Evolutionary conservation across 371 early-diverging fungal species (phyloP).

Genomic region (Syncephalastrum monosporum): DNA sequence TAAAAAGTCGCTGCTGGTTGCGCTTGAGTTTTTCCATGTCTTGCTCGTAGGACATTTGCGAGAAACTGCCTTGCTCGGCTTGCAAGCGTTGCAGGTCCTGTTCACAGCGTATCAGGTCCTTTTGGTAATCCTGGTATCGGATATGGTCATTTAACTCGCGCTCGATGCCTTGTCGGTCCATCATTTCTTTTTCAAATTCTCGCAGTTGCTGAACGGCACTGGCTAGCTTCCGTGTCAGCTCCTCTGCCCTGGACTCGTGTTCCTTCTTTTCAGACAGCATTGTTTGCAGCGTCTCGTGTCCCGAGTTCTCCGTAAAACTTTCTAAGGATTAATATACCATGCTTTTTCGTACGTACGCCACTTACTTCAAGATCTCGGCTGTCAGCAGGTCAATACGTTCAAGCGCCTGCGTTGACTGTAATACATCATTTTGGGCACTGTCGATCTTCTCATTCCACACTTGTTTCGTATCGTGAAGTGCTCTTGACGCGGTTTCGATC

Average conservation of each 20-base stretch:
- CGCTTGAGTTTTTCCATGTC: slow-evolving; percentile 36
- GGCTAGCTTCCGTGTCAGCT: slow-evolving; percentile 10
- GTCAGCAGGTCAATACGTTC: slow-evolving; percentile 42
- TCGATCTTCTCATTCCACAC: slow-evolving; percentile 28
- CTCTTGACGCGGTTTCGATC: slow-evolving; percentile 27
- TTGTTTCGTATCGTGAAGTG: slow-evolving; percentile 22
- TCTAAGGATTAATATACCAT: neutral
- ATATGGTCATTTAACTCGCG: slow-evolving; percentile 71
- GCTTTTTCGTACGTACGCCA: neutral
- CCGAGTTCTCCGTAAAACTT: slow-evolving; percentile 13
- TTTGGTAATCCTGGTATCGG: slow-evolving; percentile 48
- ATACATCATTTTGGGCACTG: slow-evolving; percentile 24
- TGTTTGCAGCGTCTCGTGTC: slow-evolving; percentile 12
- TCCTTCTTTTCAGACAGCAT: slow-evolving; percentile 23
- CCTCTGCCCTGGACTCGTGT: slow-evolving; percentile 19
- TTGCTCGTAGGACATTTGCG: slow-evolving; percentile 19
- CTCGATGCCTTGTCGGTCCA: slow-evolving; percentile 47
- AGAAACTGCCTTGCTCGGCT: slow-evolving; percentile 13
- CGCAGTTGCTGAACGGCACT: slow-evolving; percentile 30
- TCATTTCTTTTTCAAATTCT: slow-evolving; percentile 46
- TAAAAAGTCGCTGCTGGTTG: slow-evolving; percentile 47
- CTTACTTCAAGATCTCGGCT: slow-evolving; percentile 38
- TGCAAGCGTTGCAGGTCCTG: slow-evolving; percentile 32
- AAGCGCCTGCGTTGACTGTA: slow-evolving; percentile 32
- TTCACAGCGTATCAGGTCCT: slow-evolving; percentile 33